These are phyloP conservation scores for Cryptococcus sp. DNA, from an alignment of 1,284 basidiomycete species.

Conservation along the genomic window DNA sequence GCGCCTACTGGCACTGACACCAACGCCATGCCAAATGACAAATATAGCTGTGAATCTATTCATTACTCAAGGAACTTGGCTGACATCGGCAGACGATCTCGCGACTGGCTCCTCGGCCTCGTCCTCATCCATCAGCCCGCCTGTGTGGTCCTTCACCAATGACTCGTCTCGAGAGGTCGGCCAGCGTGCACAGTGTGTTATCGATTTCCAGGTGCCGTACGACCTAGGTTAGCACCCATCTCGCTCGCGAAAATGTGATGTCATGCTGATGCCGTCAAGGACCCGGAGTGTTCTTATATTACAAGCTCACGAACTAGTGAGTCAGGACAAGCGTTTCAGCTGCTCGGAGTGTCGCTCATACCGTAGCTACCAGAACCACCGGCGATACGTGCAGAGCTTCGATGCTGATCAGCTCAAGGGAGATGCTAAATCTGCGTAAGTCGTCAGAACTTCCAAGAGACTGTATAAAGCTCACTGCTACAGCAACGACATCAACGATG, in stretches of 20 bases:
- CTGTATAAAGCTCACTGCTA: neutral
- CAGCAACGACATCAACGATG: conserved; percentile 57
- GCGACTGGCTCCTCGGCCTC: conserved; percentile 55
- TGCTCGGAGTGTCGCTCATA: neutral
- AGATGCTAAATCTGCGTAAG: conserved; percentile 47
- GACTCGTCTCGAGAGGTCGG: conserved; percentile 50
- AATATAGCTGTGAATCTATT: conserved; percentile 63
- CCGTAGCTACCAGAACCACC: conserved; percentile 87
- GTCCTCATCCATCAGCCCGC: conserved; percentile 52
- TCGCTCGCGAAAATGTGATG: too few relatives aligned
- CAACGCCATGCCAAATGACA: conserved; percentile 58
- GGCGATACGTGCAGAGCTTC: conserved; percentile 91
- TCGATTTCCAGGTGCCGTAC: conserved; percentile 77
- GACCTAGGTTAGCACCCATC: conserved; percentile 56
- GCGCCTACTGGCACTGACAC: conserved; percentile 56
- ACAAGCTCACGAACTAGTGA: conserved; percentile 84
- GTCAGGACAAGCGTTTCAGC: conserved; percentile 4
- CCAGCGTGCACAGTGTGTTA: conserved; percentile 61
- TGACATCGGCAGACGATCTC: conserved; percentile 29
- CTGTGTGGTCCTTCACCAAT: conserved; percentile 63
- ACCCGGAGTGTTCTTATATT: conserved; percentile 84
- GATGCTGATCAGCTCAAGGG: conserved; percentile 83
- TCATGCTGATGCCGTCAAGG: conserved; percentile 30
- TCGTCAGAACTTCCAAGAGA: too few relatives aligned
- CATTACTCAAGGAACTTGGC: neutral